Base-by-base conservation (phyloP, 1,284 basidiomycete genomes). In the Ustilago vetiveriae region DNA sequence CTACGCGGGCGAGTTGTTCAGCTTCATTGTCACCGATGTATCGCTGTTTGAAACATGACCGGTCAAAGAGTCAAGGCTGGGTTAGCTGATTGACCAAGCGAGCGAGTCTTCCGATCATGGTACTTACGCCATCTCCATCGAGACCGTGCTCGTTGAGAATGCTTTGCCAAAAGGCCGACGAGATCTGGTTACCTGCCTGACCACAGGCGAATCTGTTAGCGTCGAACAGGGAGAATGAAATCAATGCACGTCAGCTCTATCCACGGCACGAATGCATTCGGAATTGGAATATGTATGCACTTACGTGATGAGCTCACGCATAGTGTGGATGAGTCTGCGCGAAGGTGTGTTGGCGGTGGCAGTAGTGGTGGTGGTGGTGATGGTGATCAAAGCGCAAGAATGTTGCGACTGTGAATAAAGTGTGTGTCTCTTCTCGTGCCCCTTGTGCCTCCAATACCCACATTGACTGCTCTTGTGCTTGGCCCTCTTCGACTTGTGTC, bases 111-210 rank as follows among this genome's bases (percentile, higher is more conserved):
- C n/a, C n/a, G n/a, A n/a, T 24, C 21, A 21, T 22, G 19, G 21
- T 21, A 73, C 73, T 44, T 53, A 72, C 56, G 6, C 82, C 82
- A 32, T 80, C 71, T 16, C 74, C 48, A 24, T 76, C 66, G 19
- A 83, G 66, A 3, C 82, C 82, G 46, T 83, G 82, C 49, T 83
- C 82, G 37, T 63, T 51, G 17, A 82, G 64, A 30, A 82, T 75
- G 17, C 62, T 62, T 43, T 82, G 76, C 82, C 81, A 82, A 66
- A 82, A 82, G 14, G 77, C 66, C 6, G 71, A 72, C 13, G 71
- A 69, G 54, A 82, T 76, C 60, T 93, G 90, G 82, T 88, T 89
- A 62, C 87, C 87, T 36, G 88, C 89, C 87, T 90, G 80, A 50
- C 75, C 74, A 36, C 72, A 64, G 57, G 71, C 64, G 59, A 78